Evolutionary conservation across 345 rosid species (phyloP).

Genomic region (Populus davidiana): DNA sequence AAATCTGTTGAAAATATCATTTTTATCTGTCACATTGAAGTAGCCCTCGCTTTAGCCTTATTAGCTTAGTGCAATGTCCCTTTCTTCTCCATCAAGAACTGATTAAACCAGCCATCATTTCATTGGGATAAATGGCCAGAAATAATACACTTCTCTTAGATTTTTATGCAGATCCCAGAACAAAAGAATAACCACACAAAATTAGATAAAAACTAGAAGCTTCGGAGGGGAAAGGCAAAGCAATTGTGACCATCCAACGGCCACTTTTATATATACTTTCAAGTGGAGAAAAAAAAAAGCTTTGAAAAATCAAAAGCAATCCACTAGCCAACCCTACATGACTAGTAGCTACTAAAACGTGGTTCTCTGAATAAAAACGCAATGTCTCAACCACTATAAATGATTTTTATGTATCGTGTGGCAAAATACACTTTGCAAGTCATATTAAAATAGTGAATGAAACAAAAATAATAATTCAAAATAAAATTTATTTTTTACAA

Average conservation of each 20-base stretch:
- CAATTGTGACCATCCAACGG: slow-evolving; percentile 1
- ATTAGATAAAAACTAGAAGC: background rate
- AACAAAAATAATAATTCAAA: too few relatives aligned
- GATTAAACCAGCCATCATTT: background rate
- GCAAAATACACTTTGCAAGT: background rate
- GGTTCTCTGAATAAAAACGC: background rate
- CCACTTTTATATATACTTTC: background rate
- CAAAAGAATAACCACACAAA: background rate
- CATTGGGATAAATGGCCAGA: background rate
- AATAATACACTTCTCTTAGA: background rate
- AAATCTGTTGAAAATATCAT: background rate
- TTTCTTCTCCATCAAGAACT: background rate
- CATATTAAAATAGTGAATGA: background rate
- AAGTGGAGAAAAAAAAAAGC: background rate
- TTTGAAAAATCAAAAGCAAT: background rate
- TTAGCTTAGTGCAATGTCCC: background rate
- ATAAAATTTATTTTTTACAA: too few relatives aligned
- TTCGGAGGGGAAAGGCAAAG: background rate
- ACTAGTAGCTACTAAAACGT: background rate
- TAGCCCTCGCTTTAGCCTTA: background rate
- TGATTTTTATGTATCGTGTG: background rate
- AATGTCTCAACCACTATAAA: background rate
- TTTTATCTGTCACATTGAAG: background rate
- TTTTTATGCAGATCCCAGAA: background rate
- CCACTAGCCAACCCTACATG: background rate